phyloP scores from a whole-genome alignment of 208 protist genomes.

The Naegleria gruberi region DNA sequence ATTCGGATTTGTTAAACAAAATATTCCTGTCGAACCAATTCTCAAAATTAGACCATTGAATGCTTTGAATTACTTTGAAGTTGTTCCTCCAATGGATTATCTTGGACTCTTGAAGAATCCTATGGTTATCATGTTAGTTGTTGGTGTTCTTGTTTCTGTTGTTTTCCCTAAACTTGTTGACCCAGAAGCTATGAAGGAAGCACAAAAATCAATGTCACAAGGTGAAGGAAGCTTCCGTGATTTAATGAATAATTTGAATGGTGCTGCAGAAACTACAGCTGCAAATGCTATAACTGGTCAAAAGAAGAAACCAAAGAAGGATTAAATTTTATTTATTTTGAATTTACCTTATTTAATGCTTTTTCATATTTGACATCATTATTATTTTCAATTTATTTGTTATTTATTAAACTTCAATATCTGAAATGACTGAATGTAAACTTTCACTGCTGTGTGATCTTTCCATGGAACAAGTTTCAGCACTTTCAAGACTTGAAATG shows the following conservation, averaged over 20 bases:
- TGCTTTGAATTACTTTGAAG: neutral
- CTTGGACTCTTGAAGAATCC: constrained; percentile 12
- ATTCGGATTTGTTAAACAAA: neutral
- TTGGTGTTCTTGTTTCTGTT: neutral
- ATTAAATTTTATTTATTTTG: no score
- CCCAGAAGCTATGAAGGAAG: constrained; percentile 15
- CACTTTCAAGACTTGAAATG: neutral
- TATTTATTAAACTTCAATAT: neutral
- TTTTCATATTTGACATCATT: no score
- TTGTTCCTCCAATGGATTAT: neutral
- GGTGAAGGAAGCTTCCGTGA: neutral
- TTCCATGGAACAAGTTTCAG: neutral
- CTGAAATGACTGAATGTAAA: neutral
- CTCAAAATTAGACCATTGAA: neutral
- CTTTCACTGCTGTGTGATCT: neutral
- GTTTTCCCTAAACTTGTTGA: neutral
- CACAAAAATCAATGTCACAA: neutral
- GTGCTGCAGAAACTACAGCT: neutral
- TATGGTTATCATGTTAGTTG: neutral
- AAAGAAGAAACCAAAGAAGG: neutral
- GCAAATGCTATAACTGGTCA: neutral
- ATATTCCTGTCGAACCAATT: neutral
- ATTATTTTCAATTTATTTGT: neutral
- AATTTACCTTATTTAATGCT: no score
- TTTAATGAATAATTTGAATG: neutral